These are phyloP conservation scores for Penicillium polonicum DNA, from an alignment of 2,329 filamentous ascomycete species.

Conservation along the genomic window DNA sequence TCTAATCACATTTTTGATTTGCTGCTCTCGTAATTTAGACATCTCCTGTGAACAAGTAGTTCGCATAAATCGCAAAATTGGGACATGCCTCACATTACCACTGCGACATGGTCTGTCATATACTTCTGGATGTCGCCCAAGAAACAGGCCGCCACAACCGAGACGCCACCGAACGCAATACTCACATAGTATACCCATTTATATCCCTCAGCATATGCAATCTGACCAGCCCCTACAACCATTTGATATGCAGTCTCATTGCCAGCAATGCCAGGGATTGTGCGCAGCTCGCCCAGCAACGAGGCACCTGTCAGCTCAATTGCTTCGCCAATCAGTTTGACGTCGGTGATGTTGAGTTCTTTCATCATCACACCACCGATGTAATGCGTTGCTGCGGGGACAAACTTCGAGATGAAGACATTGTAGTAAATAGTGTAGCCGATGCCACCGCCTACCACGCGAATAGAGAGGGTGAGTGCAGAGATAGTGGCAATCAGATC, in stretches of 20 bases:
- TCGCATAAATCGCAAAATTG: not conserved
- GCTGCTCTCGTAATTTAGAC: not conserved
- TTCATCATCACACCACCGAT: constrained; percentile 53
- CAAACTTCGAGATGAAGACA: constrained; percentile 49
- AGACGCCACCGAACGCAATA: constrained; percentile 60
- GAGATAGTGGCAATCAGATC: constrained; percentile 68
- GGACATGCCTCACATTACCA: constrained; percentile 41
- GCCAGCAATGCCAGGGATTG: constrained; percentile 54
- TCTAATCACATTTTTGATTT: not conserved
- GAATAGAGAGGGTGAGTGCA: constrained; percentile 67
- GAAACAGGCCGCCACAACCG: constrained; percentile 58
- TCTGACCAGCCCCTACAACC: constrained; percentile 56
- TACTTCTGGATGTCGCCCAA: constrained; percentile 59
- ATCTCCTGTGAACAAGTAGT: not conserved
- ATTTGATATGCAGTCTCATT: constrained; percentile 51
- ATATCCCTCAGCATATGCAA: constrained; percentile 59
- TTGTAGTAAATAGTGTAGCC: constrained; percentile 62
- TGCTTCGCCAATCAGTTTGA: constrained; percentile 48
- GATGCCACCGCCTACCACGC: constrained; percentile 65
- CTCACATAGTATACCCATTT: constrained; percentile 62
- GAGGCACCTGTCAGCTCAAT: constrained; percentile 56
- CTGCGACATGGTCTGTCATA: constrained; percentile 60
- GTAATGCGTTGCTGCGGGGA: constrained; percentile 46
- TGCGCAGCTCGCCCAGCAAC: constrained; percentile 50
- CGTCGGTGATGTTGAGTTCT: constrained; percentile 52